phyloP scores from a whole-genome alignment of 306 rosid species.

The Lathyrus tuberosus region DNA sequence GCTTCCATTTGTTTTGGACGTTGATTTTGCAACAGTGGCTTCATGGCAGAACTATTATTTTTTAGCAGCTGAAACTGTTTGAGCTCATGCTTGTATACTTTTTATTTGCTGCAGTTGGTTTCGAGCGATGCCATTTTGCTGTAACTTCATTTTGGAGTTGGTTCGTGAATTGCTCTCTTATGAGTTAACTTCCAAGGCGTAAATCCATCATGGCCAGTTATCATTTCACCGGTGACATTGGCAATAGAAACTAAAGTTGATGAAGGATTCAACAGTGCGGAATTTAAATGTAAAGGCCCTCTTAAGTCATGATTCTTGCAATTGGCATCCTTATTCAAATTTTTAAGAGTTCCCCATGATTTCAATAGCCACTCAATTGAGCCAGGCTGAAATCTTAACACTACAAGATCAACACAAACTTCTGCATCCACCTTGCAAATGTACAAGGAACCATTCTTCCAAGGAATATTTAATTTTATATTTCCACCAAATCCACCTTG shows the following conservation, averaged over 20 bases:
- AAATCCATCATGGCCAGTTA: constrained; percentile 46
- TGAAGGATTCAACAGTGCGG: constrained; percentile 45
- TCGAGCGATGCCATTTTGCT: no score
- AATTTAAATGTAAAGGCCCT: constrained; percentile 49
- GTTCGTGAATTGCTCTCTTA: no score
- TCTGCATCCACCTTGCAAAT: constrained; percentile 81
- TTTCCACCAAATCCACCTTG: constrained; percentile 86
- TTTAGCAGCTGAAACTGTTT: no score
- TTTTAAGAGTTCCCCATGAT: constrained; percentile 62
- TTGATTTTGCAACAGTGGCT: no score
- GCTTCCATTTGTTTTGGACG: no score
- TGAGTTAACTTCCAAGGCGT: no score
- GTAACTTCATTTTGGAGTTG: no score
- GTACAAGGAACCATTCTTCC: constrained; percentile 96
- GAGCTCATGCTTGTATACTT: no score
- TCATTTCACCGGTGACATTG: constrained; percentile 38
- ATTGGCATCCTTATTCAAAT: constrained; percentile 51
- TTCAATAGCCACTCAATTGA: constrained; percentile 67
- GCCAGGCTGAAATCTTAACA: constrained; percentile 78
- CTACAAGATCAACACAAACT: constrained; percentile 71
- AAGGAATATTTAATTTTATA: constrained; percentile 80
- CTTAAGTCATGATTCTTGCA: constrained; percentile 39
- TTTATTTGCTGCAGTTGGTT: no score
- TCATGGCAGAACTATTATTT: no score
- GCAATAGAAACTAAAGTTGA: constrained; percentile 45